Conservation (phyloP, 257 asterid species). For the Solanum pinnatisectum region DNA sequence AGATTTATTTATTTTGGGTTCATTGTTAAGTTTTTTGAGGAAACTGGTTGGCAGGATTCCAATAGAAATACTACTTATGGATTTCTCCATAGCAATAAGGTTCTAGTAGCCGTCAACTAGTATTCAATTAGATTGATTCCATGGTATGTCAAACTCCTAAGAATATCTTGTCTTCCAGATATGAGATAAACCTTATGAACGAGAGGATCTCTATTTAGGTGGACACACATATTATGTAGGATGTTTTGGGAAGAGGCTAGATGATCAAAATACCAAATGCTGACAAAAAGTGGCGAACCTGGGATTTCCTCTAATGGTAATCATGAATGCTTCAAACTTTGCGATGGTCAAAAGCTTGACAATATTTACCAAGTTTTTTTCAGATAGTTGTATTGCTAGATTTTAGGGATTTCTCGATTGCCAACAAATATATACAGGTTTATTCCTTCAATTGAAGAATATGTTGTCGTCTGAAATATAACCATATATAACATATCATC, state of each 20-base stretch:
- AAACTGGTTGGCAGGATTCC: constrained; percentile 38
- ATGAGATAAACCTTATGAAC: not conserved
- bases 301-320: no score
- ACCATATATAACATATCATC: not conserved
- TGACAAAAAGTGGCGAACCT: no score
- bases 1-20: not conserved
- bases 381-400: not conserved
- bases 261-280: no score
- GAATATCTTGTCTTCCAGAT: not conserved
- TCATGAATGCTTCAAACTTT: no score
- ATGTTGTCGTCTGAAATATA: not conserved
- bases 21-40: not conserved
- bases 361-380: not conserved
- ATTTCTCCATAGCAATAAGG: no score
- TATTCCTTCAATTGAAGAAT: not conserved
- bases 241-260: not conserved
- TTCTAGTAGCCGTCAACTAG: not conserved
- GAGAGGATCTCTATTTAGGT: not conserved
- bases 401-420: not conserved
- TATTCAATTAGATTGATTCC: not conserved
- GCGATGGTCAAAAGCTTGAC: no score
- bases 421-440: not conserved
- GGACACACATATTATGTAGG: not conserved
- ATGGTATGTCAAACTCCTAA: not conserved
- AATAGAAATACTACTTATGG: constrained; percentile 46